A percentile compares a stretch with the other conserved stretches of the same genome.
phyloP scores from a whole-genome alignment of 75 land plant genomes.

The Larix kaempferi region DNA sequence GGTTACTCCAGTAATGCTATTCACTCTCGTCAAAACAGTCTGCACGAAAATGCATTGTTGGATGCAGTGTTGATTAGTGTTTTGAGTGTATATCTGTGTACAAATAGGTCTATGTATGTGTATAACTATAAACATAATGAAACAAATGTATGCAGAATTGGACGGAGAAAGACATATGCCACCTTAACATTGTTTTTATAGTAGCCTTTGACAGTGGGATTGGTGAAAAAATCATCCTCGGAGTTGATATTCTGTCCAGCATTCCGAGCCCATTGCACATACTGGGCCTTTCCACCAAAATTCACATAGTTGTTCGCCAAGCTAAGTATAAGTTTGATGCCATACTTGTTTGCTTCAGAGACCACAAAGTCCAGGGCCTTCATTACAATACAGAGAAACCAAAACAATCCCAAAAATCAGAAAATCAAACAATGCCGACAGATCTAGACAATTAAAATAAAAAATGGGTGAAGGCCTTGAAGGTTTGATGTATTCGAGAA shows the following conservation, averaged over 20 bases:
- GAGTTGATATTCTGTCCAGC: conserved; percentile 2
- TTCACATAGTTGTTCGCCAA: conserved; percentile 42
- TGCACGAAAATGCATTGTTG: conserved; percentile 14
- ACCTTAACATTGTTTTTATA: conserved; percentile 35
- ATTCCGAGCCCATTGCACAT: conserved; percentile 58
- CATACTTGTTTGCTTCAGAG: conserved; percentile 43
- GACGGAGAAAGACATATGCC: neutral
- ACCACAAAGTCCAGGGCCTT: conserved; percentile 57
- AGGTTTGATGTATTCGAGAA: neutral
- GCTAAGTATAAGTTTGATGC: conserved; percentile 49
- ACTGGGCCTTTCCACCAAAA: conserved; percentile 49
- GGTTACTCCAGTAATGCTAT: conserved; percentile 59
- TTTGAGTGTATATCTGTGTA: neutral
- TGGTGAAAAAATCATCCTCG: conserved; percentile 21
- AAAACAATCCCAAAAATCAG: neutral
- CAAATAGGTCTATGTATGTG: neutral
- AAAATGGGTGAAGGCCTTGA: neutral
- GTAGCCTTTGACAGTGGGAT: conserved; percentile 14
- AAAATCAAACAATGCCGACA: neutral
- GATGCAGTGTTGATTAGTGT: neutral
- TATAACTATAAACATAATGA: neutral
- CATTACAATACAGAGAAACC: conserved; percentile 20
- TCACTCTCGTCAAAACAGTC: conserved; percentile 58
- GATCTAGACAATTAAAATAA: neutral
- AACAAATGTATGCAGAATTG: neutral